Conservation (phyloP, 345 rosid genomes). For the Populus tremula region DNA sequence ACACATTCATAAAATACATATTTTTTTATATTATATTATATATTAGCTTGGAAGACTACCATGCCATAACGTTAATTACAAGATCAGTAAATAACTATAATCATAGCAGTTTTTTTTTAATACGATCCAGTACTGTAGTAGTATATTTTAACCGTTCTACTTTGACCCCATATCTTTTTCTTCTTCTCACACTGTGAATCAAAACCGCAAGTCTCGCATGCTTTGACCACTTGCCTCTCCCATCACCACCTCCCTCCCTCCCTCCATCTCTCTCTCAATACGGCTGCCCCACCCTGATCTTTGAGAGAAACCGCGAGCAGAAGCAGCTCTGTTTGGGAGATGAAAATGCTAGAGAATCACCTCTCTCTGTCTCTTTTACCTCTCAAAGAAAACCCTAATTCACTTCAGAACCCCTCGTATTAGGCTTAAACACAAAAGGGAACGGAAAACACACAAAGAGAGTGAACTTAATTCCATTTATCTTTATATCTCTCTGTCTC, state of each 20-base stretch:
- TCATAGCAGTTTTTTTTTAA: too few species aligned
- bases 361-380: not conserved
- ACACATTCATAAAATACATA: too few species aligned
- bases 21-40: too few species aligned
- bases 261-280: not conserved
- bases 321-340: slow-evolving; percentile 17
- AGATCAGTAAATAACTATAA: too few species aligned
- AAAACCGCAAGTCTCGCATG: slow-evolving; percentile 26
- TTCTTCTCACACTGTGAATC: slow-evolving; percentile 31
- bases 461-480: not conserved
- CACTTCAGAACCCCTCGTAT: not conserved
- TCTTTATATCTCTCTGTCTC: slow-evolving; percentile 3
- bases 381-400: slow-evolving; percentile 28
- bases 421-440: slow-evolving; percentile 11
- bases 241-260: slow-evolving; percentile 5
- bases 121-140: not conserved
- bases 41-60: too few species aligned
- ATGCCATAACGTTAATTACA: too few species aligned
- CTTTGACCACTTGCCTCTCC: slow-evolving; percentile 23
- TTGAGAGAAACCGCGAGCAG: slow-evolving; percentile 29
- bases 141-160: not conserved
- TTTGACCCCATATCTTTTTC: not conserved
- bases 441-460: not conserved
- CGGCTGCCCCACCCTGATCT: slow-evolving; percentile 27
- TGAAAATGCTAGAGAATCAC: slow-evolving; percentile 1